Evolutionary conservation across 2,329 filamentous ascomycete genomes (phyloP).

Genomic region (Scorias spongiosa): DNA sequence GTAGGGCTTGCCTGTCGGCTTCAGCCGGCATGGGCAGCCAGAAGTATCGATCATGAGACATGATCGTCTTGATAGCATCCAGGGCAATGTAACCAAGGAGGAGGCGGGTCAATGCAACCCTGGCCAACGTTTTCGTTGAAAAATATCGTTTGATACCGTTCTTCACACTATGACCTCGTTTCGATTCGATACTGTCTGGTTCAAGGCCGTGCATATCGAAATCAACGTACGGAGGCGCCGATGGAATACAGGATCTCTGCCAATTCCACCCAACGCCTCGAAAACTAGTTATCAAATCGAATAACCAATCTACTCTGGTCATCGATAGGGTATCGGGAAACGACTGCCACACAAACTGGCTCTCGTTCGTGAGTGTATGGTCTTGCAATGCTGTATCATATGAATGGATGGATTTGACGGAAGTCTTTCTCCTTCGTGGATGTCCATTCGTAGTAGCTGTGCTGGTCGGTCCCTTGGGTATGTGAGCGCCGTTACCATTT

Average conservation of each 20-base stretch:
- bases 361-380: too few species aligned
- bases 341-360: slow-evolving; percentile 34
- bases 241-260: slow-evolving; percentile 34
- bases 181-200: slow-evolving; percentile 1
- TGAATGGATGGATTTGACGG: too few species aligned
- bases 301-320: slow-evolving; percentile 43
- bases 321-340: slow-evolving; percentile 32
- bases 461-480: too few species aligned
- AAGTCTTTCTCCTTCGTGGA: too few species aligned
- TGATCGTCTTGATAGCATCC: slow-evolving; percentile 52
- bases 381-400: too few species aligned
- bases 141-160: slow-evolving; percentile 23
- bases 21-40: slow-evolving; percentile 20
- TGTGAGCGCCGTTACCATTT: background rate
- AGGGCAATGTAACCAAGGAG: slow-evolving; percentile 48
- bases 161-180: slow-evolving; percentile 11
- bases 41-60: slow-evolving; percentile 71
- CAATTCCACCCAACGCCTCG: slow-evolving; percentile 47
- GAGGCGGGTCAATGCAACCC: slow-evolving; percentile 25
- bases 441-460: too few species aligned
- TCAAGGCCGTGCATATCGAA: slow-evolving; percentile 18
- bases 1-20: slow-evolving; percentile 18
- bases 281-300: slow-evolving; percentile 42
- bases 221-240: slow-evolving; percentile 27
- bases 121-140: slow-evolving; percentile 20